phyloP scores from a whole-genome alignment of 2,329 filamentous ascomycete species.

The Gyromitra esculenta region DNA sequence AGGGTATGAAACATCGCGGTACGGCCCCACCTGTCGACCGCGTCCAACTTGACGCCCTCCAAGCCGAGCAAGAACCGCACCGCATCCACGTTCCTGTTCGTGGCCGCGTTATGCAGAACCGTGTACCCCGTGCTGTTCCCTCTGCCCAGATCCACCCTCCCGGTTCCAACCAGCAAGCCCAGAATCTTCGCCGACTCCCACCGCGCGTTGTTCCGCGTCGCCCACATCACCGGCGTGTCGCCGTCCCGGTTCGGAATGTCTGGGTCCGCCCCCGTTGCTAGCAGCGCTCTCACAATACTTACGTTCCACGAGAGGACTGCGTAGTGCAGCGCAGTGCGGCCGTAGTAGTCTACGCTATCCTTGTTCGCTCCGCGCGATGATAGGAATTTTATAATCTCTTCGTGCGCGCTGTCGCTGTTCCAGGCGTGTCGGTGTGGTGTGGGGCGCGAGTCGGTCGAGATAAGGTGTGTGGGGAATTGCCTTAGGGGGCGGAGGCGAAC shows the following conservation, averaged over 20 bases:
- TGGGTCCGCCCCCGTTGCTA: constrained; percentile 13
- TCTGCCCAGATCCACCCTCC: neutral
- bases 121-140: constrained; percentile 1
- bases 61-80: neutral
- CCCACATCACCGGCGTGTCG: constrained; percentile 32
- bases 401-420: constrained; percentile 5
- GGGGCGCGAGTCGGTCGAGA: neutral
- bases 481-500: neutral
- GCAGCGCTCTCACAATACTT: constrained; percentile 10
- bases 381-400: neutral
- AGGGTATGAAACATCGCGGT: constrained; percentile 1
- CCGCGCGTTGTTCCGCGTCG: neutral
- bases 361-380: constrained; percentile 11
- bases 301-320: neutral
- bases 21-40: neutral
- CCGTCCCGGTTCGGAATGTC: constrained; percentile 27
- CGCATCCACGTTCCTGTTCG: neutral
- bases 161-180: constrained; percentile 1
- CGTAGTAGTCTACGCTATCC: neutral
- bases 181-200: constrained; percentile 1
- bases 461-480: constrained; percentile 13
- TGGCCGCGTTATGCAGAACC: constrained; percentile 4
- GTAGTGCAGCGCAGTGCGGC: constrained; percentile 35
- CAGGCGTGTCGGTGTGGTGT: constrained; percentile 19
- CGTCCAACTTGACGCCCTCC: neutral